Evolutionary conservation across 192 early-diverging fungal species (phyloP), one percentile per base, ranked within the genome.

Genomic region (Coemansia sp.): DNA sequence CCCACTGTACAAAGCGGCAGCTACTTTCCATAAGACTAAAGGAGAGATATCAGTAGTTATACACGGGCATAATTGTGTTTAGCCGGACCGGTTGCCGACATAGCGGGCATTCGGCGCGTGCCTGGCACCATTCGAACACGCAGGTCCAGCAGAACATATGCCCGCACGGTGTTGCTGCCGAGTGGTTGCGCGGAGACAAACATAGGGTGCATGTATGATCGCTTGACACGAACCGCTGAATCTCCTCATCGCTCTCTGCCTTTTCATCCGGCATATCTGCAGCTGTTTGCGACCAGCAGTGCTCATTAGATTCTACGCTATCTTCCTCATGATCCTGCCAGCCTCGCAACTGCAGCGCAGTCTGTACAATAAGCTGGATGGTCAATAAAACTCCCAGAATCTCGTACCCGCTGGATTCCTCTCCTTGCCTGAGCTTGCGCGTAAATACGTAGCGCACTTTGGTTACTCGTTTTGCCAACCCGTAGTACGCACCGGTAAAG

Each of bases 91-190:
- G 67, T 60, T 94, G 93, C 28, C 96, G 85, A 45, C 96, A 98
- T 2, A 98, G 73, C 23, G 96, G 93, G 49, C 96, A 98, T 66
- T 98, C 96, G 3, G 88, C 76, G 82, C 93, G 96, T 52, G 84
- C 89, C 43, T 88, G 83, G 56, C 90, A 90, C 93, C 96, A 96
- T 64, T 94, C 93, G 16, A 88, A 82, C 23, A 92, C 88, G 58
- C 96, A 98, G 16, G 64, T 85, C 93, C 94, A 98, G 67, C 96
- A 98, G 60, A 96, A 96, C 54, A 98, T 57, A 69, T 98, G 96
- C 0, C 96, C 96, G 68, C 96, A 98, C 3, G 90, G 87, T 0
- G 93, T 96, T 1, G 89, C 80, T 0, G 93, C 92, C 11, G 93
- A 84, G 46, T 81, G 76, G 26, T 69, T 89, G 11, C 91, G 85